A percentile compares a stretch with the other conserved stretches of the same genome.
phyloP scores from a whole-genome alignment of 1,139 yeast species.

The Yarrowia galli region DNA sequence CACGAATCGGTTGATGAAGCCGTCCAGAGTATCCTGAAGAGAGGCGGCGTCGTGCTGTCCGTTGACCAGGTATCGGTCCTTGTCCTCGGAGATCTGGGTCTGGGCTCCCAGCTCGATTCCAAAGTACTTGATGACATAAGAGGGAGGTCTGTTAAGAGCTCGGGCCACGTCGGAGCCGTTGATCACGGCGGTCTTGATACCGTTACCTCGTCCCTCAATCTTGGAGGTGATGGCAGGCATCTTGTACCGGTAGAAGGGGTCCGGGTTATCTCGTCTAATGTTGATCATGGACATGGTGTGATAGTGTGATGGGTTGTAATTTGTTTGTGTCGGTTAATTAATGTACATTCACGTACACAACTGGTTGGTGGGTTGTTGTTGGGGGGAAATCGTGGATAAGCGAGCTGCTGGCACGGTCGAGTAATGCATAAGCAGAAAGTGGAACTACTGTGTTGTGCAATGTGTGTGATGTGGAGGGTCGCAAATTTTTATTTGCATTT shows the following conservation, averaged over 20 bases:
- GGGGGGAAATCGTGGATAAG: slow-evolving; percentile 5
- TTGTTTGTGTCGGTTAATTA: not conserved
- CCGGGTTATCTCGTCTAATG: slow-evolving; percentile 96
- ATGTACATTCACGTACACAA: slow-evolving; percentile 23
- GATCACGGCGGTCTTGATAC: slow-evolving; percentile 94
- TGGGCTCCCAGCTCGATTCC: slow-evolving; percentile 98
- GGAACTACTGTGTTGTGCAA: slow-evolving; percentile 25
- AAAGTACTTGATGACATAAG: slow-evolving; percentile 90
- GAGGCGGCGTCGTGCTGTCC: slow-evolving; percentile 93
- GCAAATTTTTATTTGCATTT: slow-evolving; percentile 22
- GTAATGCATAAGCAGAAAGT: slow-evolving; percentile 34
- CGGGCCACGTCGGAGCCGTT: slow-evolving; percentile 93
- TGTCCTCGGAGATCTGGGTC: slow-evolving; percentile 77
- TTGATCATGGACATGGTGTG: slow-evolving; percentile 79
- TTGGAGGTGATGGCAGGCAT: slow-evolving; percentile 98
- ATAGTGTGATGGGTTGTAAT: not conserved
- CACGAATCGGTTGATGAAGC: slow-evolving; percentile 90
- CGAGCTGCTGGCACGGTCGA: slow-evolving; percentile 34
- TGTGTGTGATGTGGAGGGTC: not conserved
- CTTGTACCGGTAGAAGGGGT: slow-evolving; percentile 98
- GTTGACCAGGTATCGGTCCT: slow-evolving; percentile 89
- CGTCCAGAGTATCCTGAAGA: slow-evolving; percentile 93
- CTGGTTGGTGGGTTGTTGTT: not conserved
- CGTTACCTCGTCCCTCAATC: slow-evolving; percentile 99
- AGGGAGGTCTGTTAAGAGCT: slow-evolving; percentile 90